Evolutionary conservation across 768 basidiomycete species (phyloP).

Genomic region (Trametes sanguinea): DNA sequence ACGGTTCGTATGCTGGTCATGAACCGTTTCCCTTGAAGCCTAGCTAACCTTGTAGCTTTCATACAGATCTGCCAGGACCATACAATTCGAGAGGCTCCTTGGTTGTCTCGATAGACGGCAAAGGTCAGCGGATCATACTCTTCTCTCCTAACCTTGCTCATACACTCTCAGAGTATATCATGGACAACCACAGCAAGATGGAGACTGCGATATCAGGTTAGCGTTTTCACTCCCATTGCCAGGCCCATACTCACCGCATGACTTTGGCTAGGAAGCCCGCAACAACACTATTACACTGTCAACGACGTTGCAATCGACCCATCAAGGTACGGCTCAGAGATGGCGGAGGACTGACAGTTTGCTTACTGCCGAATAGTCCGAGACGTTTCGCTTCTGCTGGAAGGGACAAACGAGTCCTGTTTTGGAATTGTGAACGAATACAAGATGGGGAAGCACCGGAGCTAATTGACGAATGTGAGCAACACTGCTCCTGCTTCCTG

Average conservation of each 20-base stretch:
- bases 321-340: conserved; percentile 36
- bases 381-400: conserved; percentile 50
- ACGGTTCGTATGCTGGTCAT: background rate
- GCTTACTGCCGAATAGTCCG: conserved; percentile 32
- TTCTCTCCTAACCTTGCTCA: background rate
- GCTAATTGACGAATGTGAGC: background rate
- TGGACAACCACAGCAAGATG: background rate
- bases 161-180: background rate
- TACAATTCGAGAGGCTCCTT: conserved; percentile 21
- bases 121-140: background rate
- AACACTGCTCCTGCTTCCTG: no score
- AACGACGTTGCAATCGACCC: conserved; percentile 60
- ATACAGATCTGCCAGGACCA: conserved; percentile 3
- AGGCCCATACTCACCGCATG: background rate
- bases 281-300: conserved; percentile 52
- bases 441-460: conserved; percentile 18
- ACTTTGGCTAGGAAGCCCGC: background rate
- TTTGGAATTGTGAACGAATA: conserved; percentile 43
- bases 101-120: background rate
- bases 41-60: no score
- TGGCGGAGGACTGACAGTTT: no score
- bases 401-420: conserved; percentile 43
- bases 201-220: background rate
- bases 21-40: no score
- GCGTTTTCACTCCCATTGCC: no score